phyloP scores from a whole-genome alignment of 2,329 filamentous ascomycete species.

The Colletotrichum sansevieriae region DNA sequence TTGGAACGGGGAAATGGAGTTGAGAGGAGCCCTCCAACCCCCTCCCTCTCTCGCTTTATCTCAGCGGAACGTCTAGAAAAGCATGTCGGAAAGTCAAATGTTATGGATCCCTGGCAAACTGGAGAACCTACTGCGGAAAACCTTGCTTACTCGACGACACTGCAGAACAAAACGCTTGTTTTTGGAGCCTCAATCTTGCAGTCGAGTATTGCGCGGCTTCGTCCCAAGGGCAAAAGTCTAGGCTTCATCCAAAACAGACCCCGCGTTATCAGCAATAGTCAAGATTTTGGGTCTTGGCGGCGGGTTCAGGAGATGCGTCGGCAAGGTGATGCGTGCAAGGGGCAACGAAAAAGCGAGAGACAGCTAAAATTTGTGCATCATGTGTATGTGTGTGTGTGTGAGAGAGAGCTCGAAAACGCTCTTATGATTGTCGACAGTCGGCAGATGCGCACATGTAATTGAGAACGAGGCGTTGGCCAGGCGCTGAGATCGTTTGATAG shows the following conservation, averaged over 20 bases:
- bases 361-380: neutral
- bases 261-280: constrained; percentile 38
- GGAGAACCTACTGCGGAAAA: constrained; percentile 10
- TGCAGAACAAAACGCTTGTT: constrained; percentile 4
- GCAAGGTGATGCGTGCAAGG: neutral
- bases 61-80: constrained; percentile 25
- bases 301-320: constrained; percentile 4
- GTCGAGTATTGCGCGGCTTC: constrained; percentile 30
- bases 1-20: neutral
- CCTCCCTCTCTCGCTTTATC: constrained; percentile 13
- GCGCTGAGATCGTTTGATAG: constrained; percentile 31
- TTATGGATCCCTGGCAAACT: constrained; percentile 1
- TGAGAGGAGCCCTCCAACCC: neutral
- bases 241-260: constrained; percentile 39
- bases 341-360: neutral
- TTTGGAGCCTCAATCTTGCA: constrained; percentile 17
- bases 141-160: constrained; percentile 15
- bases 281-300: constrained; percentile 15
- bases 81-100: constrained; percentile 28
- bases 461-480: neutral
- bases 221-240: constrained; percentile 18
- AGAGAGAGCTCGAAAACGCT: neutral
- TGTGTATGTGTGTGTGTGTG: neutral
- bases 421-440: constrained; percentile 7
- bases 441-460: constrained; percentile 6